These are phyloP conservation scores for Paxillus rubicundulus DNA, from an alignment of 768 basidiomycete species.

Conservation along the genomic window DNA sequence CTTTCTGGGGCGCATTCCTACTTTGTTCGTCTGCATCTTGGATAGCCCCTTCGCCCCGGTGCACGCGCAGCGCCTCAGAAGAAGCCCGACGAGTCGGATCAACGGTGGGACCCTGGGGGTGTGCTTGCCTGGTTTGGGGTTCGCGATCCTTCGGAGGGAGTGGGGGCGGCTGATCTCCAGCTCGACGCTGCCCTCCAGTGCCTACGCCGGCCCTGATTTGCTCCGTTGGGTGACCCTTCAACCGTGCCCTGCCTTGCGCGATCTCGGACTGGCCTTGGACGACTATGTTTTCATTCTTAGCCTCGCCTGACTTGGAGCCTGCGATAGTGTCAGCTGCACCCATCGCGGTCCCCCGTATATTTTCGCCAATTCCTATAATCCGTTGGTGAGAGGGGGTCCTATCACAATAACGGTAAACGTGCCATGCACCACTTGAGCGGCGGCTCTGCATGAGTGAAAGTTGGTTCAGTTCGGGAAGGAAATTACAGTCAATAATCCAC, in stretches of 20 bases:
- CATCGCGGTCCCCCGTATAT: slow-evolving; percentile 42
- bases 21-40: no score
- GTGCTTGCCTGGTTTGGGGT: no score
- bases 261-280: slow-evolving; percentile 39
- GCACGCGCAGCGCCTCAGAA: no score
- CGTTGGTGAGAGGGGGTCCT: slow-evolving; percentile 4
- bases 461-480: background rate
- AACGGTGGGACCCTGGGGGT: no score
- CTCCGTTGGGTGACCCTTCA: slow-evolving; percentile 14
- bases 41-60: no score
- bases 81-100: no score
- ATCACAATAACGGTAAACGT: background rate
- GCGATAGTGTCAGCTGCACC: slow-evolving; percentile 38
- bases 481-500: background rate
- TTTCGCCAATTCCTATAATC: slow-evolving; percentile 42
- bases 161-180: background rate
- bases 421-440: slow-evolving; percentile 38
- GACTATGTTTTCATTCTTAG: slow-evolving; percentile 36
- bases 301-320: slow-evolving; percentile 19
- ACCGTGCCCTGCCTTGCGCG: slow-evolving; percentile 36
- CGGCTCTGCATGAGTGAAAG: slow-evolving; percentile 28
- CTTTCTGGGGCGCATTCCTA: no score
- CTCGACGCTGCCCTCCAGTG: background rate
- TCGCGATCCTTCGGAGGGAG: no score
- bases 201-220: background rate